These are phyloP conservation scores for Penicillium atrosanguineum DNA, from an alignment of 495 filamentous ascomycete species.

Conservation along the genomic window DNA sequence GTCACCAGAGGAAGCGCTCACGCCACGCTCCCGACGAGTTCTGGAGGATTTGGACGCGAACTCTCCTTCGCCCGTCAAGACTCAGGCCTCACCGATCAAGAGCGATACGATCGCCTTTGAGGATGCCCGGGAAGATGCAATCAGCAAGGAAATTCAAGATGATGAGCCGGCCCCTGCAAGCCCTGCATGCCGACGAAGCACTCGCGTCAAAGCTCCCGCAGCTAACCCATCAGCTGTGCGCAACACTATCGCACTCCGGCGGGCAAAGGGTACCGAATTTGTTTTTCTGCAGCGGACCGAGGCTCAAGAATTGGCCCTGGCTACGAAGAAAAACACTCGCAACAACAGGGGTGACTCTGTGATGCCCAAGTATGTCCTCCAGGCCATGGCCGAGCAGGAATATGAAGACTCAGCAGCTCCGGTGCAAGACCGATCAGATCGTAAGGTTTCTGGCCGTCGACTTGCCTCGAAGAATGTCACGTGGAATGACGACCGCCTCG, in stretches of 20 bases:
- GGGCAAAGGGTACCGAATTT: conserved; percentile 54
- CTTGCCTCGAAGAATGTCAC: conserved; percentile 31
- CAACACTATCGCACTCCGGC: conserved; percentile 53
- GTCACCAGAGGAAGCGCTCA: conserved; percentile 29
- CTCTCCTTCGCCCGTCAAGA: conserved; percentile 51
- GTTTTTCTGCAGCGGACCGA: conserved; percentile 56
- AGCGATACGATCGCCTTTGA: conserved; percentile 12
- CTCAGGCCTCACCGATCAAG: conserved; percentile 31
- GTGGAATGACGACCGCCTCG: conserved; percentile 46
- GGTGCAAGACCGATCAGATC: conserved; percentile 4
- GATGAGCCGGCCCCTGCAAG: conserved; percentile 27
- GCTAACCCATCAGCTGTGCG: conserved; percentile 33
- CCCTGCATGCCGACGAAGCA: conserved; percentile 42
- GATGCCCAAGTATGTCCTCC: conserved; percentile 44
- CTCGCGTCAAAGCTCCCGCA: conserved; percentile 32
- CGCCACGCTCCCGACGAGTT: conserved; percentile 44
- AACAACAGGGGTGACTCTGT: conserved; percentile 55
- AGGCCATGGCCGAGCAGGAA: conserved; percentile 35
- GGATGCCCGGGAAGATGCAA: conserved; percentile 13
- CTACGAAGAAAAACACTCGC: conserved; percentile 55
- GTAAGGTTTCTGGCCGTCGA: conserved; percentile 2
- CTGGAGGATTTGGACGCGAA: conserved; percentile 54
- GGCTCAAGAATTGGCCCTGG: conserved; percentile 54
- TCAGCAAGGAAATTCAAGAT: conserved; percentile 17
- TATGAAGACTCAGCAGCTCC: neutral